These are phyloP conservation scores for Fusarium sp. DNA, from an alignment of 2,329 filamentous ascomycete genomes.

Conservation along the genomic window DNA sequence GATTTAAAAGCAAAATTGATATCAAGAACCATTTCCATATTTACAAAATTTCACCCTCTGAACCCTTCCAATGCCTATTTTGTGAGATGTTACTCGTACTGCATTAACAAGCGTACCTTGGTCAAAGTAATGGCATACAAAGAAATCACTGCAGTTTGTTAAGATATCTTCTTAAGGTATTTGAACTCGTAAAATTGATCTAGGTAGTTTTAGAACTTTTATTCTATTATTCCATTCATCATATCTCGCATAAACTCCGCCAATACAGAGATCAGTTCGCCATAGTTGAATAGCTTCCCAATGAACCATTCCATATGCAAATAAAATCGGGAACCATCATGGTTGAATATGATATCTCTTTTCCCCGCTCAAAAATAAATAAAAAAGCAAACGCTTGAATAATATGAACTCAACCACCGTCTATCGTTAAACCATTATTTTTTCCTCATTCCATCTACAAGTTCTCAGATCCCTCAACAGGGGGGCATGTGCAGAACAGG, in stretches of 20 bases:
- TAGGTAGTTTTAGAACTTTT: constrained; percentile 23
- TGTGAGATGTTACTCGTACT: not conserved
- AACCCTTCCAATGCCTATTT: not conserved
- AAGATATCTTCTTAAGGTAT: not conserved
- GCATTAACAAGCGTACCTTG: not conserved
- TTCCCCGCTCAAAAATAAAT: constrained; percentile 21
- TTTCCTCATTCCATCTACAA: constrained; percentile 29
- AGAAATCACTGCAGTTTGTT: not conserved
- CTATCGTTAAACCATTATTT: constrained; percentile 31
- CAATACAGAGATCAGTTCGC: constrained; percentile 36
- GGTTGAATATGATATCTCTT: constrained; percentile 45
- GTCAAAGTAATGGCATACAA: not conserved
- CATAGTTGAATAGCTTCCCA: constrained; percentile 40
- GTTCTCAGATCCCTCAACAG: constrained; percentile 73
- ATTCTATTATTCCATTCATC: constrained; percentile 25
- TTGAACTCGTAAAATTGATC: constrained; percentile 16
- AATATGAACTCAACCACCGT: constrained; percentile 17
- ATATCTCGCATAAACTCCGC: constrained; percentile 34
- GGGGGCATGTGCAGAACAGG: constrained; percentile 94
- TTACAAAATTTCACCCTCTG: not conserved
- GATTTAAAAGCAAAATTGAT: constrained; percentile 38
- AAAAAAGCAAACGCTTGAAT: constrained; percentile 27
- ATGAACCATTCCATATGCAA: constrained; percentile 38
- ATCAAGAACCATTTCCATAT: constrained; percentile 24
- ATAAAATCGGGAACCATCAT: constrained; percentile 31